Percentiles rank a stretch among this genome's conserved stretches.
These are phyloP conservation scores for Mercurialis annua DNA, from an alignment of 345 rosid species.

Conservation along the genomic window DNA sequence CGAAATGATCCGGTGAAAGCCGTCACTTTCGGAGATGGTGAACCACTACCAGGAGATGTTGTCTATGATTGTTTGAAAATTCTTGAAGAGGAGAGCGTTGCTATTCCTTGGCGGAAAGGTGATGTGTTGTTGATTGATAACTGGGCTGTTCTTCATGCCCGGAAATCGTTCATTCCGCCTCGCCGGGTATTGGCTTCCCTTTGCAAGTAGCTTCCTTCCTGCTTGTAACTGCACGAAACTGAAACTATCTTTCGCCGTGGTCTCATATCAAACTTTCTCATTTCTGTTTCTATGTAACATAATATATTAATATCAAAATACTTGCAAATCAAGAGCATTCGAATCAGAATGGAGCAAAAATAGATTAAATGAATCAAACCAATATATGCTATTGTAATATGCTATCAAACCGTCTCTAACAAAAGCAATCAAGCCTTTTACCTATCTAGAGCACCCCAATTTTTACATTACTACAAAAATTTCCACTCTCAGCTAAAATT, in stretches of 20 bases:
- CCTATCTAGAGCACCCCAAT: conserved; percentile 3
- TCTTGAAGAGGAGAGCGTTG: conserved; percentile 74
- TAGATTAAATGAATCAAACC: background rate
- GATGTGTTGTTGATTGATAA: conserved; percentile 73
- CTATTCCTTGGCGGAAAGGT: conserved; percentile 86
- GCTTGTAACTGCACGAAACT: too few species aligned
- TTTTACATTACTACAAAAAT: conserved; percentile 18
- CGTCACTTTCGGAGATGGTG: conserved; percentile 67
- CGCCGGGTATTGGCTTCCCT: conserved; percentile 82
- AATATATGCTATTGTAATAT: background rate
- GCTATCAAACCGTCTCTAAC: conserved; percentile 5
- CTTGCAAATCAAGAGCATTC: background rate
- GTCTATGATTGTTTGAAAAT: conserved; percentile 56
- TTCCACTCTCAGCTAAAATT: conserved; percentile 2
- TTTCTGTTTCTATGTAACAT: too few species aligned
- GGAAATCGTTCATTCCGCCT: conserved; percentile 68
- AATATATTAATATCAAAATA: too few species aligned
- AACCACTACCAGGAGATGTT: conserved; percentile 57
- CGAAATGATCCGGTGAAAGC: conserved; percentile 74
- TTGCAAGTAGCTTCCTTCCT: conserved; percentile 42
- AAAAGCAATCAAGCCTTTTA: conserved; percentile 3
- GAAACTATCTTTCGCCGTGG: too few species aligned
- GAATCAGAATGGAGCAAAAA: background rate
- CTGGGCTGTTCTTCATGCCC: conserved; percentile 83
- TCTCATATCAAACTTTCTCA: too few species aligned